Percentiles rank a stretch among this genome's conserved stretches.
phyloP scores from a whole-genome alignment of 495 filamentous ascomycete genomes.

The Neurospora tetraspora region DNA sequence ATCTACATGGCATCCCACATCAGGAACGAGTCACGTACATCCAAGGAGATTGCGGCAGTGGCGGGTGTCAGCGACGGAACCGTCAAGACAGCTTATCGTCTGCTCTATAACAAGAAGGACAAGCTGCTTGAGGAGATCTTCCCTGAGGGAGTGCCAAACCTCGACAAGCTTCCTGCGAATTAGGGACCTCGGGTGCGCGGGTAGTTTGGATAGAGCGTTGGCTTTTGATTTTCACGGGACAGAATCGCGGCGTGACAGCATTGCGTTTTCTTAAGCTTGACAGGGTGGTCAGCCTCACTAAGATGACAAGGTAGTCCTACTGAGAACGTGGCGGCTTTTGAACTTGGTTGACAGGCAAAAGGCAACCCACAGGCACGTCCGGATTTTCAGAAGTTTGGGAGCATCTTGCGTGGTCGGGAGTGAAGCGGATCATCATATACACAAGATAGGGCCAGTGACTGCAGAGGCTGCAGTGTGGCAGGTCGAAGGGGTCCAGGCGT shows the following conservation, averaged over 20 bases:
- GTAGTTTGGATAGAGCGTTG: neutral
- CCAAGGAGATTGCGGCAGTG: conserved; percentile 74
- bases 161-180: conserved; percentile 52
- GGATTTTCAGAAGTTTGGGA: neutral
- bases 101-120: conserved; percentile 64
- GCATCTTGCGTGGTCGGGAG: neutral
- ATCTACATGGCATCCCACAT: conserved; percentile 90
- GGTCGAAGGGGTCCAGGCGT: neutral
- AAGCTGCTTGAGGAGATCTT: conserved; percentile 67
- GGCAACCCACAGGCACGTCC: neutral
- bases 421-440: neutral
- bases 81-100: conserved; percentile 88
- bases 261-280: neutral
- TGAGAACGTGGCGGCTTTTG: neutral
- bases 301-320: neutral
- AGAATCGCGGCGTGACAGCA: neutral
- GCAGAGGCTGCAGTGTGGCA: neutral
- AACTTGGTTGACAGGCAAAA: neutral
- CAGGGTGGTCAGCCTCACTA: neutral
- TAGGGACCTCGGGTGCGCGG: conserved; percentile 8
- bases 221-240: neutral
- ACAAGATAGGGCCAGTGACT: neutral
- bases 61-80: conserved; percentile 91
- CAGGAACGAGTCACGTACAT: conserved; percentile 62
- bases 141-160: conserved; percentile 52